phyloP scores from a whole-genome alignment of 2,329 filamentous ascomycete genomes.

The Hyphodiscus sp. region DNA sequence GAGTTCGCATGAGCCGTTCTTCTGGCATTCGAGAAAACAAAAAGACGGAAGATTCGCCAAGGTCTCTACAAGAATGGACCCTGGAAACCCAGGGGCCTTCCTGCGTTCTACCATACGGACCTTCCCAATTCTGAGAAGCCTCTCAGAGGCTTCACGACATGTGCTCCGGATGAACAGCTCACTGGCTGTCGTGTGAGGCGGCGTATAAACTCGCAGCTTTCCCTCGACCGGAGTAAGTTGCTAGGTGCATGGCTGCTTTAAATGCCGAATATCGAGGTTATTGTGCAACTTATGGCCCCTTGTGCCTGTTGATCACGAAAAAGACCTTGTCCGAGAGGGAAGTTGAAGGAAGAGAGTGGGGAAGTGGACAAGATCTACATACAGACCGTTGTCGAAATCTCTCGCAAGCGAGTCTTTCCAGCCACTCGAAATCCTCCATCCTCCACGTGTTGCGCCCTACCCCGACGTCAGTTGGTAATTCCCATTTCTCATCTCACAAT shows the following conservation, averaged over 20 bases:
- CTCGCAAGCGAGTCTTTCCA: background rate
- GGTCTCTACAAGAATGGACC: background rate
- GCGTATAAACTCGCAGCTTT: background rate
- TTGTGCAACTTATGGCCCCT: background rate
- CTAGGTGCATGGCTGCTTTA: background rate
- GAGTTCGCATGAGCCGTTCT: background rate
- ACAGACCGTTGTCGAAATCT: background rate
- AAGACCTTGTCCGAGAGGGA: background rate
- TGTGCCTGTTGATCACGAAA: background rate
- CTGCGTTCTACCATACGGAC: background rate
- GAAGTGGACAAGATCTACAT: no score
- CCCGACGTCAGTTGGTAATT: background rate
- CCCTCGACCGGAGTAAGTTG: background rate
- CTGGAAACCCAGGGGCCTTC: background rate
- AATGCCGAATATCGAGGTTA: background rate
- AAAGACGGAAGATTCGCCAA: background rate
- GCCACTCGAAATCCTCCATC: background rate
- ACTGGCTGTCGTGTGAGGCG: background rate
- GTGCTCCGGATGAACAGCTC: background rate
- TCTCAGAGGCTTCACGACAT: background rate
- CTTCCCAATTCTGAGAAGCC: background rate
- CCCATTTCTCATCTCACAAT: background rate
- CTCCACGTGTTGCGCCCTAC: background rate
- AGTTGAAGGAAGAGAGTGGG: background rate
- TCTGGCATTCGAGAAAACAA: background rate